Evolutionary conservation across 2,329 filamentous ascomycete species (phyloP), one percentile per base, ranked within the genome.

Genomic region (Lachnellula occidentalis): DNA sequence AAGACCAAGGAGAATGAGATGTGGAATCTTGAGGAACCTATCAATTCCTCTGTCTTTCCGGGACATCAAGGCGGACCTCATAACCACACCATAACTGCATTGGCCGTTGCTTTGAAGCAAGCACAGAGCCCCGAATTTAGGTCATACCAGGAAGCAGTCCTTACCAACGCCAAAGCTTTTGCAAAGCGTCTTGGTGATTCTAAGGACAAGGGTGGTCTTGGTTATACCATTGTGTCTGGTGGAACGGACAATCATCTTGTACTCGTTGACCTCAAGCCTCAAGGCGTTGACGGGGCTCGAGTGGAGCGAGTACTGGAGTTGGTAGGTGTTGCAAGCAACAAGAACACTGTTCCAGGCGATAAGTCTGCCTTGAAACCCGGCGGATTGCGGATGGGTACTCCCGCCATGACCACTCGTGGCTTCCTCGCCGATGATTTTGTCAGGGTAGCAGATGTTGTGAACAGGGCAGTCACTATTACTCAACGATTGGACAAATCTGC

Each of bases 231-330:
- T 59, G 94, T 99, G 59, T 89, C 88, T 53, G 92, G 90, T 65
- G 94, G 94, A 62, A 99, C 94, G 24, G 94, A 99, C 76, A 97
- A 96, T 78, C 94, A 99, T 75, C 86, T 99, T 61, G 88, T 99
- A 11, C 81, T 99, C 17, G 79, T 94, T 48, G 94, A 99, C 72
- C 82, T 99, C 49, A 95, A 95, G 76, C 85, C 89, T 37, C 88
- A 94, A 70, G 80, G 80, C 55, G 85, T 99, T 58, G 94, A 99
- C 68, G 92, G 92, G 63, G 87, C 88, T 22, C 86, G 92, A 51
- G 90, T 96, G 14, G 92, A 96, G 76, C 86, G 90, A 46, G 85
- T 96, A 15, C 81, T 96, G 22, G 92, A 96, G 71, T 83, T 95
- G 46, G 90, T 95, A 62, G 92, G 92, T 65, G 92, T 97, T 50